Conservation (phyloP, 208 protist species). For the Angomonas deanei region DNA sequence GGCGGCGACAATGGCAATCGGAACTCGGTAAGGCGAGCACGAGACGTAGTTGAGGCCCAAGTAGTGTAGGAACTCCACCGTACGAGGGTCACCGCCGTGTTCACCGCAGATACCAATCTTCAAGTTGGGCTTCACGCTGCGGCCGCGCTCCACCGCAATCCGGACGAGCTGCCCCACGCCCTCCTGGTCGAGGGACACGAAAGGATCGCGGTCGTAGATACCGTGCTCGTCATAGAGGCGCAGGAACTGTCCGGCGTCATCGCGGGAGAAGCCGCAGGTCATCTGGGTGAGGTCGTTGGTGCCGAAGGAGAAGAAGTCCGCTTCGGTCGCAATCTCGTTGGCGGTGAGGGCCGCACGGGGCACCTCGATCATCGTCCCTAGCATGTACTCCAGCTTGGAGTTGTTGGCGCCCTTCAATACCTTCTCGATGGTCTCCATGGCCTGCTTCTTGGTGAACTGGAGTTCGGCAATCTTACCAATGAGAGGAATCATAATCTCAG, state of each 20-base stretch:
- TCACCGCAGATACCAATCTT: slow-evolving; percentile 94
- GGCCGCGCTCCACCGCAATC: slow-evolving; percentile 83
- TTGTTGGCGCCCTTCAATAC: slow-evolving; percentile 26
- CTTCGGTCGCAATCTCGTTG: slow-evolving; percentile 86
- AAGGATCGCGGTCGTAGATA: slow-evolving; percentile 91
- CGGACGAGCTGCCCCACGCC: slow-evolving; percentile 91
- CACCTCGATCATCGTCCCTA: slow-evolving; percentile 95
- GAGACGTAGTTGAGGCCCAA: slow-evolving; percentile 92
- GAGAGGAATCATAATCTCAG: slow-evolving; percentile 94
- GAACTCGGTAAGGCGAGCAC: slow-evolving; percentile 94
- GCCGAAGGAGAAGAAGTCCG: slow-evolving; percentile 96
- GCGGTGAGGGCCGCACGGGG: slow-evolving; percentile 82
- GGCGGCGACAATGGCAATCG: slow-evolving; percentile 91
- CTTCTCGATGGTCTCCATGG: slow-evolving; percentile 52
- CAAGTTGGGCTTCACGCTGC: slow-evolving; percentile 70
- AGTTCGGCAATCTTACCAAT: slow-evolving; percentile 86
- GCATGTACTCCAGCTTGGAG: slow-evolving; percentile 59
- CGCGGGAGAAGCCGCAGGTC: slow-evolving; percentile 94
- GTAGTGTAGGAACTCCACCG: slow-evolving; percentile 91
- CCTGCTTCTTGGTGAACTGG: slow-evolving; percentile 59
- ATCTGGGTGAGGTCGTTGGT: slow-evolving; percentile 97
- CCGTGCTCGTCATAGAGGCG: slow-evolving; percentile 87
- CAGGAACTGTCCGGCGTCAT: slow-evolving; percentile 93
- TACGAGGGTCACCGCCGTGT: slow-evolving; percentile 91
- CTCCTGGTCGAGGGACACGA: slow-evolving; percentile 91